Conservation (phyloP, 352 stramenopile genomes). For the Globisporangium heterothallicum region DNA sequence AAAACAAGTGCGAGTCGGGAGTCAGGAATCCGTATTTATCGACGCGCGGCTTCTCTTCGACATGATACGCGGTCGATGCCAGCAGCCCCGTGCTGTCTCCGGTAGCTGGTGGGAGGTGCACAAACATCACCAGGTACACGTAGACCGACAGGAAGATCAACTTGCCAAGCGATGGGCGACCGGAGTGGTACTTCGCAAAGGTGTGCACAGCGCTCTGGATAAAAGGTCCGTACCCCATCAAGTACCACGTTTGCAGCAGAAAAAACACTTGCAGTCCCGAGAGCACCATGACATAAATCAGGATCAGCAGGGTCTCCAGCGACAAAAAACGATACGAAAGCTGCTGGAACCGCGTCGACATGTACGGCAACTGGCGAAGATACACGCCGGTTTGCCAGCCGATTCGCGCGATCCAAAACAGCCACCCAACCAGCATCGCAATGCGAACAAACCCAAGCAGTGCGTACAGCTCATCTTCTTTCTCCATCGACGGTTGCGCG, state of each 20-base stretch:
- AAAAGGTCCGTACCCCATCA: constrained; percentile 61
- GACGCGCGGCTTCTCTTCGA: constrained; percentile 55
- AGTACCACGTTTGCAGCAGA: constrained; percentile 57
- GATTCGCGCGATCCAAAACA: constrained; percentile 62
- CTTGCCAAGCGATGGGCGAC: constrained; percentile 51
- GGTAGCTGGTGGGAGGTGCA: constrained; percentile 61
- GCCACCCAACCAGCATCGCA: constrained; percentile 58
- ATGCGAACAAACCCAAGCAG: constrained; percentile 60
- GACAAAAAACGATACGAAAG: constrained; percentile 84
- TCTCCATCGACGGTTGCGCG: constrained; percentile 3
- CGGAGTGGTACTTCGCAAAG: constrained; percentile 53
- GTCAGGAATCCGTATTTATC: constrained; percentile 62
- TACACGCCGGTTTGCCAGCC: constrained; percentile 47
- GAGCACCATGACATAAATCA: constrained; percentile 66
- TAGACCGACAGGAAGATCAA: constrained; percentile 80
- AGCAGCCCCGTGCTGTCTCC: constrained; percentile 45
- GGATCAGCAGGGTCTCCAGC: constrained; percentile 67
- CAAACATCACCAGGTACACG: constrained; percentile 81
- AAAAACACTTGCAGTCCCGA: constrained; percentile 64
- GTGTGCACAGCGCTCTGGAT: constrained; percentile 64
- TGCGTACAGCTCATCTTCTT: constrained; percentile 53
- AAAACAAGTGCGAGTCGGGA: constrained; percentile 77
- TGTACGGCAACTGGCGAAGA: constrained; percentile 74
- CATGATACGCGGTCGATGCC: constrained; percentile 63
- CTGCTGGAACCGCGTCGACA: constrained; percentile 82